These are phyloP conservation scores for Globisporangium splendens DNA, from an alignment of 352 stramenopile species.

Conservation along the genomic window DNA sequence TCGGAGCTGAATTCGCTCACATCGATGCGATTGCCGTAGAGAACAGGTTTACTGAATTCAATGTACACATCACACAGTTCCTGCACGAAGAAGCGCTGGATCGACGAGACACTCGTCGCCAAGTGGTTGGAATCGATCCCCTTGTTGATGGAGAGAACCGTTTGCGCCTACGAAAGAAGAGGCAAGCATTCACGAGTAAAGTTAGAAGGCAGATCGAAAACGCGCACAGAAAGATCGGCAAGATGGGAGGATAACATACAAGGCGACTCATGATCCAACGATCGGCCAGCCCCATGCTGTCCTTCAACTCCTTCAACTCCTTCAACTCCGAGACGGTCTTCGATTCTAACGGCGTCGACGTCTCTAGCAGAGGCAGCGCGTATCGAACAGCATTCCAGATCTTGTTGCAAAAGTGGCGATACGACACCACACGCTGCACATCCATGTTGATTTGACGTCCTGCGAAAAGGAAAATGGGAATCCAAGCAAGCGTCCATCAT, in stretches of 20 bases:
- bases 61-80: slow-evolving; percentile 89
- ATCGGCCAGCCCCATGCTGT: slow-evolving; percentile 59
- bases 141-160: slow-evolving; percentile 56
- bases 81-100: slow-evolving; percentile 84
- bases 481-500: neutral
- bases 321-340: slow-evolving; percentile 18
- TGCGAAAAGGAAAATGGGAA: slow-evolving; percentile 7
- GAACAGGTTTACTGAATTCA: slow-evolving; percentile 81
- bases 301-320: slow-evolving; percentile 21
- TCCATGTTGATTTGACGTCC: slow-evolving; percentile 89
- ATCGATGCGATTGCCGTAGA: slow-evolving; percentile 70
- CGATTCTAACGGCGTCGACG: slow-evolving; percentile 1
- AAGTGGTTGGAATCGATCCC: slow-evolving; percentile 71
- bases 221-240: neutral
- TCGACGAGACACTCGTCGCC: slow-evolving; percentile 54
- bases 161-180: slow-evolving; percentile 32
- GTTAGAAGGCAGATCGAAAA: neutral
- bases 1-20: slow-evolving; percentile 24
- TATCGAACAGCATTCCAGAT: slow-evolving; percentile 86
- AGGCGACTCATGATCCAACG: slow-evolving; percentile 85
- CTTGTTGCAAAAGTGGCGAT: slow-evolving; percentile 89
- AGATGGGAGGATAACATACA: slow-evolving; percentile 23
- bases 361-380: slow-evolving; percentile 57
- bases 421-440: slow-evolving; percentile 76
- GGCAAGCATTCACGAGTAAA: neutral